Conservation (phyloP, 2,329 filamentous ascomycete genomes). For the Phaeomoniella chlamydospora region DNA sequence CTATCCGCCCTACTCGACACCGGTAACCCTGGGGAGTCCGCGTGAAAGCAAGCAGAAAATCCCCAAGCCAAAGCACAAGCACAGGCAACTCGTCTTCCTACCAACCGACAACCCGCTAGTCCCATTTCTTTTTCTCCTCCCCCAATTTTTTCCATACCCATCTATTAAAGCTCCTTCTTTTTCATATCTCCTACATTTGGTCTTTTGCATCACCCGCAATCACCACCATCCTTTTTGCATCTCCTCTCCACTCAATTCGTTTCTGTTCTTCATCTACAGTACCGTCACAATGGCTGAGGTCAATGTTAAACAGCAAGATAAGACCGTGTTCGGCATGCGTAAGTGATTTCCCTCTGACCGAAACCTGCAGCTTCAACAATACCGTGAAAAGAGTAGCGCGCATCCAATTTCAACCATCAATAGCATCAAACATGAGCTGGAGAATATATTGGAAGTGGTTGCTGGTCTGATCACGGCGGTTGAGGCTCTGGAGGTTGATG, state of each 20-base stretch:
- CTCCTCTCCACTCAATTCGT: conserved; percentile 11
- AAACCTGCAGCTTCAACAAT: conserved; percentile 2
- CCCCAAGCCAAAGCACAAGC: too few relatives aligned
- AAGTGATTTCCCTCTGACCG: background rate
- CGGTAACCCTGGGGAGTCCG: too few relatives aligned
- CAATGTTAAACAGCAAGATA: background rate
- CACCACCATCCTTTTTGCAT: background rate
- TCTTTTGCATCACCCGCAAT: conserved; percentile 2
- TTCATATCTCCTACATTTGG: conserved; percentile 14
- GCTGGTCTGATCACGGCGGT: too few relatives aligned
- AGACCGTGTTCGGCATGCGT: conserved; percentile 1
- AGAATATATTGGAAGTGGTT: too few relatives aligned
- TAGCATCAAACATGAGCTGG: too few relatives aligned
- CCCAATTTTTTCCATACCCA: conserved; percentile 1
- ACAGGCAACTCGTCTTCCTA: too few relatives aligned
- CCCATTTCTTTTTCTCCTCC: conserved; percentile 4
- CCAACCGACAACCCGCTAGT: too few relatives aligned
- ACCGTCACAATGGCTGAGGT: background rate
- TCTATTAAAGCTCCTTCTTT: conserved; percentile 6
- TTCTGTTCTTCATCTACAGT: conserved; percentile 15
- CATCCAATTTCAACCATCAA: too few relatives aligned
- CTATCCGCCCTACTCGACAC: too few relatives aligned
- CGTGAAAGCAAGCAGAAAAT: too few relatives aligned
- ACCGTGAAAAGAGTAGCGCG: conserved; percentile 8
- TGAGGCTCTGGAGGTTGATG: conserved; percentile 4